Conservation (phyloP, 306 rosid genomes). For the Cucurbita pepo region DNA sequence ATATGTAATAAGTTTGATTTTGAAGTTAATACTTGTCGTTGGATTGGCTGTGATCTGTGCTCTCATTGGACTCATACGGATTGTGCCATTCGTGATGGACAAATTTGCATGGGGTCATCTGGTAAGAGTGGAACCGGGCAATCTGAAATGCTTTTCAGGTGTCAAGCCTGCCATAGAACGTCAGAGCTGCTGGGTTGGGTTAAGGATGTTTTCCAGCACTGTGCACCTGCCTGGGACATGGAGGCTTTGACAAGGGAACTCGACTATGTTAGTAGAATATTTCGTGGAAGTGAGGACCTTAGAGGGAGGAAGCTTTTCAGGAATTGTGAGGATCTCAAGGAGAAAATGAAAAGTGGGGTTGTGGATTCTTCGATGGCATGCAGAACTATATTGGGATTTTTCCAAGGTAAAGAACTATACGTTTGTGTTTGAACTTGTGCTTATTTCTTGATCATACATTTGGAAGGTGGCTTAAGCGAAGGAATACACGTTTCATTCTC, state of each 20-base stretch:
- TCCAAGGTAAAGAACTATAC: slow-evolving; percentile 50
- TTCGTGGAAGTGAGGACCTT: slow-evolving; percentile 71
- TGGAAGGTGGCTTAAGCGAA: background rate
- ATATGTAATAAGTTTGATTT: slow-evolving; percentile 95
- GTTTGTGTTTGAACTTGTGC: background rate
- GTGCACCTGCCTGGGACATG: slow-evolving; percentile 86
- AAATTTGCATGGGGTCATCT: slow-evolving; percentile 71
- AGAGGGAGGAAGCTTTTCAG: slow-evolving; percentile 63
- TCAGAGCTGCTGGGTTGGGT: slow-evolving; percentile 98
- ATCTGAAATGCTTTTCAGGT: slow-evolving; percentile 88
- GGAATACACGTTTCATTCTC: too few species aligned
- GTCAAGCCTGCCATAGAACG: slow-evolving; percentile 88
- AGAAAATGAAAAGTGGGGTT: slow-evolving; percentile 44
- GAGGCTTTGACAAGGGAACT: slow-evolving; percentile 83
- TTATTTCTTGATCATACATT: background rate
- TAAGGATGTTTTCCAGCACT: slow-evolving; percentile 95
- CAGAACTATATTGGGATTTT: slow-evolving; percentile 61
- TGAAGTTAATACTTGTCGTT: slow-evolving; percentile 95
- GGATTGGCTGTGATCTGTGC: slow-evolving; percentile 97
- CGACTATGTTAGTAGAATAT: slow-evolving; percentile 89
- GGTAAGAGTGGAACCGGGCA: slow-evolving; percentile 68
- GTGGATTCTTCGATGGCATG: slow-evolving; percentile 61
- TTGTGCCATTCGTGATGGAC: slow-evolving; percentile 90
- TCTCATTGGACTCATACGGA: slow-evolving; percentile 99
- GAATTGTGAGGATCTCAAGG: slow-evolving; percentile 83